Percentiles rank a stretch among this genome's conserved stretches.
These are phyloP conservation scores for Fragaria iinumae DNA, from an alignment of 306 rosid genomes.

Conservation along the genomic window DNA sequence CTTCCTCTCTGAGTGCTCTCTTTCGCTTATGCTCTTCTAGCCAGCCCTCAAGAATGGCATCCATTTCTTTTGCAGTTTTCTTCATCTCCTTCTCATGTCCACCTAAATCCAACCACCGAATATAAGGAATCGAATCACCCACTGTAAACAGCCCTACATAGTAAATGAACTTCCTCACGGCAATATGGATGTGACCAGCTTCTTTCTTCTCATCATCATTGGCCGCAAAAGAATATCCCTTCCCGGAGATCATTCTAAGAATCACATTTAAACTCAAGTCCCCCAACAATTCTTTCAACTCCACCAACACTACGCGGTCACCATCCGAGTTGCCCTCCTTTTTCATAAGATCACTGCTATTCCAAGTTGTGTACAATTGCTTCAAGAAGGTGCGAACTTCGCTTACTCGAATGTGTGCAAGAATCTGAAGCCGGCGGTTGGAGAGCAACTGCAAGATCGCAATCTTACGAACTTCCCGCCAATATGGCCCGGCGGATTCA, in stretches of 20 bases:
- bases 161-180: not conserved
- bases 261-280: conserved; percentile 14
- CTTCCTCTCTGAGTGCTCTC: not conserved
- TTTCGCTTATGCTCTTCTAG: conserved; percentile 23
- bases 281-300: conserved; percentile 7
- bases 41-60: conserved; percentile 11
- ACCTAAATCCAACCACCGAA: conserved; percentile 36
- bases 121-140: conserved; percentile 24
- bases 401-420: not conserved
- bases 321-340: not conserved
- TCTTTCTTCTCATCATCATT: not conserved
- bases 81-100: conserved; percentile 35
- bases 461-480: conserved; percentile 35
- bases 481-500: conserved; percentile 17
- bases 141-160: not conserved
- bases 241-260: conserved; percentile 22
- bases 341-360: not conserved
- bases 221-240: not conserved
- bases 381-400: conserved; percentile 16
- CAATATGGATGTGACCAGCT: not conserved
- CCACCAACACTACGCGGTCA: not conserved
- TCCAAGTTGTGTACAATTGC: not conserved
- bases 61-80: conserved; percentile 13
- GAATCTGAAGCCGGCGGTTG: conserved; percentile 6
- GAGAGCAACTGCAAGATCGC: conserved; percentile 19